Percentiles rank a stretch among this genome's conserved stretches.
Conservation (phyloP, 1,284 basidiomycete species). For the Tranzscheliella williamsii region DNA sequence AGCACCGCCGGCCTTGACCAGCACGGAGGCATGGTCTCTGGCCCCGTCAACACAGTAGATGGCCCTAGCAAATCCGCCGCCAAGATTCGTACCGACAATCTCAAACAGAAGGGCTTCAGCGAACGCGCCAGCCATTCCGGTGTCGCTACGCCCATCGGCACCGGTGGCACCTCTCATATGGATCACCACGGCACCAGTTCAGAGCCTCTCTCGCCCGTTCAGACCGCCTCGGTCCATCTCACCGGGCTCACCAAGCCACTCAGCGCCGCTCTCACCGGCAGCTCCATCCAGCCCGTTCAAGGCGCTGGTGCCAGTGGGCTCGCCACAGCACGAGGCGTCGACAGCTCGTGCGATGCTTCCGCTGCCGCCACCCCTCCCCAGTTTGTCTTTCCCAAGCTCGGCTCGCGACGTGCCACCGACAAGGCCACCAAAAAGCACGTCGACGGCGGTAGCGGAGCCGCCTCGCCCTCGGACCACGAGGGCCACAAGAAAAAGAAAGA, state of each 20-base stretch:
- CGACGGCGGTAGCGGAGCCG: constrained; percentile 19
- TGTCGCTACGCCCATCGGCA: constrained; percentile 38
- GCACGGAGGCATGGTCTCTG: constrained; percentile 8
- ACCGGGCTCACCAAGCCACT: constrained; percentile 31
- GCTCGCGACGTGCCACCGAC: constrained; percentile 35
- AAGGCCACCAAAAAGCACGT: constrained; percentile 11
- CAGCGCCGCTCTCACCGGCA: constrained; percentile 35
- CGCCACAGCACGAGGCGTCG: constrained; percentile 42
- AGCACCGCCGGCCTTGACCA: constrained; percentile 3
- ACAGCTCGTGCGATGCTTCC: constrained; percentile 11
- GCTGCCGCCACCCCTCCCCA: constrained; percentile 43
- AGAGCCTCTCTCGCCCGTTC: constrained; percentile 5
- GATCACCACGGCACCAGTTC: constrained; percentile 3
- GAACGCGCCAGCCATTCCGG: constrained; percentile 29
- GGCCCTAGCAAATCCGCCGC: constrained; percentile 29
- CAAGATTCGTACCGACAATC: constrained; percentile 27
- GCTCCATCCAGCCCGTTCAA: constrained; percentile 25
- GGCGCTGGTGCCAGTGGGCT: constrained; percentile 48
- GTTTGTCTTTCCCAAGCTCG: constrained; percentile 57
- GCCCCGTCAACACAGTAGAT: constrained; percentile 23
- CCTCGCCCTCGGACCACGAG: constrained; percentile 31
- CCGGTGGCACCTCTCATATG: constrained; percentile 23
- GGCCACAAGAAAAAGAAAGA: constrained; percentile 46
- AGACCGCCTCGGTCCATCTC: background rate
- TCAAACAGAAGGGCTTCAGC: constrained; percentile 30